phyloP scores from a whole-genome alignment of 371 early-diverging fungal genomes.

The Mortierella sp. region DNA sequence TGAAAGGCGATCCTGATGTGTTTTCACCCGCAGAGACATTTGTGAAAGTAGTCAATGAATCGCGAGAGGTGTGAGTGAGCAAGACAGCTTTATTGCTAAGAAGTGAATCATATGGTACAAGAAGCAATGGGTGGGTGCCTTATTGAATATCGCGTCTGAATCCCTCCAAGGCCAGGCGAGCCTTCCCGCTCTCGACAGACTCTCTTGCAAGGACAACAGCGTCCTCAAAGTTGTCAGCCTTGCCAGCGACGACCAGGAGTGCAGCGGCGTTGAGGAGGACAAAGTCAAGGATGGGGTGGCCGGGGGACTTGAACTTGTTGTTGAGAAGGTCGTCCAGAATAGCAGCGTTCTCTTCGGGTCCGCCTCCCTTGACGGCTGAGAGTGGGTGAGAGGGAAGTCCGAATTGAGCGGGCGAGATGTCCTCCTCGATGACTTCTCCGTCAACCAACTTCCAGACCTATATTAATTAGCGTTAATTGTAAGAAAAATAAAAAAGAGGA shows the following conservation, averaged over 20 bases:
- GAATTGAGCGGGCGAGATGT: constrained; percentile 89
- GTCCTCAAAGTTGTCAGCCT: constrained; percentile 78
- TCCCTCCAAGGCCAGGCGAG: constrained; percentile 71
- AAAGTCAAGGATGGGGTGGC: constrained; percentile 89
- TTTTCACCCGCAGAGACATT: background rate
- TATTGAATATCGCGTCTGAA: constrained; percentile 62
- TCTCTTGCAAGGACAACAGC: constrained; percentile 85
- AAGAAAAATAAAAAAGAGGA: background rate
- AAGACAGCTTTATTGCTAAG: background rate
- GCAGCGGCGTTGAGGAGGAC: constrained; percentile 94
- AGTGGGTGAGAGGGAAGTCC: constrained; percentile 86
- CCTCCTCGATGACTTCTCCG: constrained; percentile 73
- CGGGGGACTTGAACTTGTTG: constrained; percentile 65
- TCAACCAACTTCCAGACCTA: constrained; percentile 80
- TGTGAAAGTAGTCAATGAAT: background rate
- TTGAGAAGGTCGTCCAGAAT: constrained; percentile 77
- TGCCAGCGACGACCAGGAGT: constrained; percentile 86
- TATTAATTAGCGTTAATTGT: background rate
- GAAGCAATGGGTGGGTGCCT: background rate
- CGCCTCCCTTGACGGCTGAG: constrained; percentile 83
- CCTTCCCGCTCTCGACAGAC: constrained; percentile 81
- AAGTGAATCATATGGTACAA: constrained; percentile 9
- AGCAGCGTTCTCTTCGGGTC: constrained; percentile 80
- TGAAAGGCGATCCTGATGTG: too few species aligned
- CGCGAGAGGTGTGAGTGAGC: background rate